Conservation (phyloP, 2,329 filamentous ascomycete genomes). For the Penicillium sumatraense region DNA sequence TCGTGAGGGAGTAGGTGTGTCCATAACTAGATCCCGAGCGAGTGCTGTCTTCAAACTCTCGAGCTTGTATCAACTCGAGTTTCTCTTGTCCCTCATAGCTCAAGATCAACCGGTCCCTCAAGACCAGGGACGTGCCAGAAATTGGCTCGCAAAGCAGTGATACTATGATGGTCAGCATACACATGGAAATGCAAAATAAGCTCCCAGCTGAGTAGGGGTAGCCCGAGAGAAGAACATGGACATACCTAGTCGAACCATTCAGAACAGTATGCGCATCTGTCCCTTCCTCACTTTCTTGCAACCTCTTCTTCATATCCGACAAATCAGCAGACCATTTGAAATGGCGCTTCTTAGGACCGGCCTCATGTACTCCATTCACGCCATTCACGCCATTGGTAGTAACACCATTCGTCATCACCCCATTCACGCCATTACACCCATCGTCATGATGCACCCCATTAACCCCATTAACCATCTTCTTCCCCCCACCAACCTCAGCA, state of each 20-base stretch:
- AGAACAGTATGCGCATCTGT: constrained; percentile 91
- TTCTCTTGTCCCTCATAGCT: constrained; percentile 40
- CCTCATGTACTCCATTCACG: constrained; percentile 6
- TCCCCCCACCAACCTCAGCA: constrained; percentile 71
- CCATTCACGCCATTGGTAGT: constrained; percentile 5
- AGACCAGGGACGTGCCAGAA: constrained; percentile 76
- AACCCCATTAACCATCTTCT: constrained; percentile 45
- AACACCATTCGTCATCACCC: constrained; percentile 16
- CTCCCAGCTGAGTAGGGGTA: neutral
- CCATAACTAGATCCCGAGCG: too few species aligned
- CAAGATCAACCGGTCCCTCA: constrained; percentile 69
- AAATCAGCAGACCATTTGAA: constrained; percentile 91
- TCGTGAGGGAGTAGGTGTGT: too few species aligned
- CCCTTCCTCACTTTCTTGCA: constrained; percentile 73
- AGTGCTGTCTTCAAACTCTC: too few species aligned
- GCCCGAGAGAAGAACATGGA: neutral
- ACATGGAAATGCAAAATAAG: too few species aligned
- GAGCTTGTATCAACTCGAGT: neutral
- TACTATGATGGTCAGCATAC: constrained; percentile 58
- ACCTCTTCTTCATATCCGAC: constrained; percentile 80
- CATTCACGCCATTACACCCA: constrained; percentile 20
- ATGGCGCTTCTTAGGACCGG: constrained; percentile 71
- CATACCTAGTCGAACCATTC: constrained; percentile 78
- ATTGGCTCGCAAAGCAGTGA: constrained; percentile 86
- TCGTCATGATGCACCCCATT: constrained; percentile 16